Conservation (phyloP, 2,329 filamentous ascomycete species). For the Sphaerulina vaccinii region DNA sequence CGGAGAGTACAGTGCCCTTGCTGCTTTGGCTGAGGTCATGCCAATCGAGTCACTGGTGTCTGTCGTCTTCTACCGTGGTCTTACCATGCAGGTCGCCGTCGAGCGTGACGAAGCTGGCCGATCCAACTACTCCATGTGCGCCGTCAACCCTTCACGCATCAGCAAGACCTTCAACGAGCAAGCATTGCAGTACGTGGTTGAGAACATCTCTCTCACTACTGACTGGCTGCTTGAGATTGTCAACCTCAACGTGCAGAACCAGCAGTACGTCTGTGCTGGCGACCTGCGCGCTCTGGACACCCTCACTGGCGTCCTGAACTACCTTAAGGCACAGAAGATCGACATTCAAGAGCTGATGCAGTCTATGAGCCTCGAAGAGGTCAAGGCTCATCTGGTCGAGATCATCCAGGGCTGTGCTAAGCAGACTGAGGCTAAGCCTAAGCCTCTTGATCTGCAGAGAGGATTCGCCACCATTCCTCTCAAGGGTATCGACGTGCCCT, state of each 20-base stretch:
- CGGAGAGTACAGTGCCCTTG: constrained; percentile 95
- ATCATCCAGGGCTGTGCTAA: constrained; percentile 89
- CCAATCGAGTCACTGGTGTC: constrained; percentile 98
- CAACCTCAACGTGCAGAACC: constrained; percentile 79
- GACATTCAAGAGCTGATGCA: constrained; percentile 92
- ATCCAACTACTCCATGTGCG: constrained; percentile 99
- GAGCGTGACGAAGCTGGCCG: constrained; percentile 90
- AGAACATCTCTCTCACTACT: constrained; percentile 90
- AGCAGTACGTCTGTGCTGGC: constrained; percentile 68
- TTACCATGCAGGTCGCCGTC: constrained; percentile 99
- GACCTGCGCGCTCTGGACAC: constrained; percentile 66
- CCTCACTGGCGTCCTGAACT: constrained; percentile 81
- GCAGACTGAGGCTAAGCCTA: constrained; percentile 83
- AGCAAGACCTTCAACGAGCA: constrained; percentile 99
- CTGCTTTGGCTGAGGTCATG: constrained; percentile 96
- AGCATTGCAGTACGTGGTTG: constrained; percentile 92
- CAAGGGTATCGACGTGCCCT: constrained; percentile 95
- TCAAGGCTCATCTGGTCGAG: constrained; percentile 82
- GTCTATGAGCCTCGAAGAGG: constrained; percentile 80
- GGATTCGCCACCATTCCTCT: constrained; percentile 97
- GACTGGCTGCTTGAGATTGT: constrained; percentile 97
- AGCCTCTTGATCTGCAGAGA: constrained; percentile 84
- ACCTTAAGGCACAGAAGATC: constrained; percentile 93
- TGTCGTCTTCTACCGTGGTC: constrained; percentile 96
- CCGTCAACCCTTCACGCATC: constrained; percentile 96